Conservation (phyloP, 2,329 filamentous ascomycete species). For the Verticillium isaacii region DNA sequence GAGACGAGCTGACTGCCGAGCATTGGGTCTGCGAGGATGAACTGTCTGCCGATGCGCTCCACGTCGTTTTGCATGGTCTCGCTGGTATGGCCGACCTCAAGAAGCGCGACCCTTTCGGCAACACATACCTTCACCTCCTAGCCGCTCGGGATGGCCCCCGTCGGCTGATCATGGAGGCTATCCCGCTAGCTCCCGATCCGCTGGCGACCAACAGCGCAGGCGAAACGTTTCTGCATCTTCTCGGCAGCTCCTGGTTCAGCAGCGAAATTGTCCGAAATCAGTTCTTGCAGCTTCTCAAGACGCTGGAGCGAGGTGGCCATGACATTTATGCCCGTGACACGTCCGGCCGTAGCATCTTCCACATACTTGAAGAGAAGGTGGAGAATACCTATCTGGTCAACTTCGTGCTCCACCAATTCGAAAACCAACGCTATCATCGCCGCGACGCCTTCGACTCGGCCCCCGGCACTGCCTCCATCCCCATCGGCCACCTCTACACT, state of each 20-base stretch:
- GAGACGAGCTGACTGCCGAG: constrained; percentile 15
- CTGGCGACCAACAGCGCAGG: constrained; percentile 32
- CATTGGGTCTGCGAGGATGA: constrained; percentile 25
- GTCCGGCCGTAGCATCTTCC: constrained; percentile 50
- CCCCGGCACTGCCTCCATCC: constrained; percentile 11
- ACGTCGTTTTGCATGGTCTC: constrained; percentile 1
- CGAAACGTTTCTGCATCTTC: constrained; percentile 44
- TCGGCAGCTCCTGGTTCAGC: constrained; percentile 29
- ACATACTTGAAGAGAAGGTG: constrained; percentile 28
- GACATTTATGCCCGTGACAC: constrained; percentile 34
- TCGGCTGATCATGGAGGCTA: constrained; percentile 21
- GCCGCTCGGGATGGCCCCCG: constrained; percentile 28
- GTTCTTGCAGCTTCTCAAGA: constrained; percentile 20
- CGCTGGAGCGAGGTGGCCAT: constrained; percentile 11
- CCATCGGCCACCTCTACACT: neutral
- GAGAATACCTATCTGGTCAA: constrained; percentile 21
- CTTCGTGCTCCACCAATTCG: constrained; percentile 22
- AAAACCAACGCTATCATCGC: constrained; percentile 20
- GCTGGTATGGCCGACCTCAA: constrained; percentile 9
- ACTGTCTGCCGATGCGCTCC: constrained; percentile 12
- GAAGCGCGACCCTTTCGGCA: constrained; percentile 36
- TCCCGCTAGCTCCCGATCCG: constrained; percentile 11
- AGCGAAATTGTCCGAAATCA: constrained; percentile 16
- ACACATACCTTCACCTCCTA: constrained; percentile 42
- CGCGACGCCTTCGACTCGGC: constrained; percentile 45